These are phyloP conservation scores for Kodamaea lidongshanica DNA, from an alignment of 805 yeast species.

Conservation along the genomic window DNA sequence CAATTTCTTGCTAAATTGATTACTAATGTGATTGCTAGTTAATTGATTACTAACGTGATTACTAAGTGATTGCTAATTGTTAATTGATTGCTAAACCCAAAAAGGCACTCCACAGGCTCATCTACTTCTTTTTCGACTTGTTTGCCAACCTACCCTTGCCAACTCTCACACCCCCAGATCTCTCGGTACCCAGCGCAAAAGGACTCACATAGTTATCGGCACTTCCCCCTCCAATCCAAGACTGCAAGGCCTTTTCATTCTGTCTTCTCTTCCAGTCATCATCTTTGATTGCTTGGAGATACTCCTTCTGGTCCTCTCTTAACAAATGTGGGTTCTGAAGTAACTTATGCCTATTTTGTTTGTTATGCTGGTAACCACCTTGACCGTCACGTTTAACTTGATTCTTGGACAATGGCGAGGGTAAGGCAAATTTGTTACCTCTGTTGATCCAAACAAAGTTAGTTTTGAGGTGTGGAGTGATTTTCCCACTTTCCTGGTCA, in stretches of 20 bases:
- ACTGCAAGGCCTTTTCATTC: conserved; percentile 77
- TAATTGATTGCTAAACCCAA: too few relatives aligned
- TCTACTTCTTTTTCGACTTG: conserved; percentile 35
- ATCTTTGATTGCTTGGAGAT: conserved; percentile 77
- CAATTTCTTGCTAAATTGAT: too few relatives aligned
- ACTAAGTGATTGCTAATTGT: too few relatives aligned
- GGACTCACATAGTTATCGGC: conserved; percentile 87
- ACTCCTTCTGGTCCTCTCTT: conserved; percentile 93
- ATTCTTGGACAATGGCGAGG: conserved; percentile 82
- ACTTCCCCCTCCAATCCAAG: conserved; percentile 93
- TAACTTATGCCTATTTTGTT: conserved; percentile 48
- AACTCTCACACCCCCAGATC: conserved; percentile 64
- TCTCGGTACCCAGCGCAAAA: conserved; percentile 43
- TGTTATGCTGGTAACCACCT: conserved; percentile 72
- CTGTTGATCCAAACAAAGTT: conserved; percentile 92
- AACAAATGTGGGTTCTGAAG: conserved; percentile 49
- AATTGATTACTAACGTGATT: too few relatives aligned
- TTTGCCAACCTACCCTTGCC: conserved; percentile 83
- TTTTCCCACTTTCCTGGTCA: conserved; percentile 67
- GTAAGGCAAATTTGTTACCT: conserved; percentile 75
- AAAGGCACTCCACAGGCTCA: not conserved
- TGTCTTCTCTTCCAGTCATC: conserved; percentile 83
- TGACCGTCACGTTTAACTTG: conserved; percentile 68
- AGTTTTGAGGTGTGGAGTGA: conserved; percentile 81
- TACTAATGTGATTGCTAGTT: too few relatives aligned